Base-by-base conservation (phyloP, 2,329 filamentous ascomycete species). In the Cadophora malorum region DNA sequence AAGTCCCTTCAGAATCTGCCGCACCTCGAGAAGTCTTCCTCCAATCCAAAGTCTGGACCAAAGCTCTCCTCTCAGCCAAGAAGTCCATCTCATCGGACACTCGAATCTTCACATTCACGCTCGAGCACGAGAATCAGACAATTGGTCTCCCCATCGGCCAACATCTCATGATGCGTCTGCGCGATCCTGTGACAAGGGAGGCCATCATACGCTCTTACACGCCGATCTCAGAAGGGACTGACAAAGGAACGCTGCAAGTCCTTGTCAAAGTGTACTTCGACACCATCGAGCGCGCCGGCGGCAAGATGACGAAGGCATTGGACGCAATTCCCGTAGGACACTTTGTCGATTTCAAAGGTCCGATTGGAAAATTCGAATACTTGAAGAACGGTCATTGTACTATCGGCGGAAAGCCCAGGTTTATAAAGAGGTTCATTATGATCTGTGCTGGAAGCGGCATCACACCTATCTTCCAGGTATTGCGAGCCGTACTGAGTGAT, bases 381-480 rank as follows among this genome's bases (percentile, higher is more conserved):
- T 81, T 90, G 0, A 91, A 91, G 0, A 79, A 82, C 0, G 93
- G 94, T 0, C 70, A 79, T 1, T 93, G 91, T 74, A 76, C 80
- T 0, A 80, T 97, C 52, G 86, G 86, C 38, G 86, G 86, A 0
- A 83, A 81, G 23, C 78, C 82, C 67, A 82, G 89, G 10, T 79
- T 74, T 0, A 86, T 96, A 0, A 86, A 84, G 63, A 85, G 85
- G 14, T 93, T 97, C 78, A 83, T 91, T 76, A 97, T 97, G 93
- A 89, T 97, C 38, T 96, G 92, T 74, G 94, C 86, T 16, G 94
- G 94, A 6, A 92, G 88, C n/a, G 94, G 94, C 0, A 91, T 97
- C 75, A 97, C 94, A n/a, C 94, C 94, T 0, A 92, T 97, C 71
- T 96, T 90, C 77, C 92, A 96, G 76, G 91, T 97, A 3, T 82